These are phyloP conservation scores for Globisporangium takayamanum DNA, from an alignment of 352 stramenopile genomes.

Conservation along the genomic window DNA sequence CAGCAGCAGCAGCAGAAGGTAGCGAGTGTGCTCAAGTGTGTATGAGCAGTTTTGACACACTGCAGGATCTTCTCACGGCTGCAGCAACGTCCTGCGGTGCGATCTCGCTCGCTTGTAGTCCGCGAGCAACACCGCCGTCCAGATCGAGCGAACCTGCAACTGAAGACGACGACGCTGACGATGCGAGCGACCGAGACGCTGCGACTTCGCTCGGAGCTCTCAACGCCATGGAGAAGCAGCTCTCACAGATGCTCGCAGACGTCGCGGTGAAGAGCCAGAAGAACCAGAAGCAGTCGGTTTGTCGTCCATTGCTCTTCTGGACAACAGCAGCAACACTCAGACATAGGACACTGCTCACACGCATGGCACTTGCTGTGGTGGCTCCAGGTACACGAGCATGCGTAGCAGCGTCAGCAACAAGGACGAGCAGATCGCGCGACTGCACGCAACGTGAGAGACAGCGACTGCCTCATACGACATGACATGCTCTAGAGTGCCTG, in stretches of 20 bases:
- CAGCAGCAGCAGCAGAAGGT: conserved; percentile 9
- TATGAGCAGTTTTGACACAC: background rate
- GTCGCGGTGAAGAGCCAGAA: conserved; percentile 30
- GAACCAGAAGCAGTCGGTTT: conserved; percentile 34
- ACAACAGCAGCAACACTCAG: background rate
- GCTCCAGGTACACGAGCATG: conserved; percentile 24
- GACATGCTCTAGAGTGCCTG: no score
- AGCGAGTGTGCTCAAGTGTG: background rate
- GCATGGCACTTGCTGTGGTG: no score
- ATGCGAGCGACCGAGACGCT: background rate
- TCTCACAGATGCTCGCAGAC: conserved; percentile 29
- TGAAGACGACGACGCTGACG: conserved; percentile 18
- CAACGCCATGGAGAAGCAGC: conserved; percentile 21
- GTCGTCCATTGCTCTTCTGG: background rate
- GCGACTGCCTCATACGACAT: no score
- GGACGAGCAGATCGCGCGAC: conserved; percentile 13
- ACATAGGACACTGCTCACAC: no score
- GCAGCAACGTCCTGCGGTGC: background rate
- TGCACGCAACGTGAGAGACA: conserved; percentile 12
- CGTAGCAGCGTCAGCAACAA: conserved; percentile 23
- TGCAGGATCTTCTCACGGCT: background rate
- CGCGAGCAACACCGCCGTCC: conserved; percentile 14
- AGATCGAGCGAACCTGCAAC: conserved; percentile 26
- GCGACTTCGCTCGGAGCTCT: conserved; percentile 3
- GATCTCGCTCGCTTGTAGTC: conserved; percentile 9